phyloP scores from a whole-genome alignment of 148 eudicot genomes.

The Rheum nobile region DNA sequence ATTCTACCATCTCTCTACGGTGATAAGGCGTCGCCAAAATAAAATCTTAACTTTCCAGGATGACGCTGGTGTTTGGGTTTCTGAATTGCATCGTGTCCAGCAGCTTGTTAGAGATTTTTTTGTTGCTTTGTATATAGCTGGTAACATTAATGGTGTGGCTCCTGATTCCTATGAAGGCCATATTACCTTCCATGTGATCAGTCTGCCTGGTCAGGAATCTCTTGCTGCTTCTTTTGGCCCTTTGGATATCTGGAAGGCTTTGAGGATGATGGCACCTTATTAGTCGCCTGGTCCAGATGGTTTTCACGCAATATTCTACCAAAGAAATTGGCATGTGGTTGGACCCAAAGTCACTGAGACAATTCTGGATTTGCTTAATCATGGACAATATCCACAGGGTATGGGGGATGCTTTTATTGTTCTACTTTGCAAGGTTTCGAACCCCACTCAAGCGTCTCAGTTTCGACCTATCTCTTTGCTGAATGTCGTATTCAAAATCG shows the following conservation, averaged over 20 bases:
- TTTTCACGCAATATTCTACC: background rate
- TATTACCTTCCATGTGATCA: fast-evolving
- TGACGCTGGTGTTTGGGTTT: background rate
- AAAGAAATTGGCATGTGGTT: background rate
- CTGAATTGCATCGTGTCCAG: background rate
- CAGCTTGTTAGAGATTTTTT: background rate
- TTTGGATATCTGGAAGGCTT: background rate
- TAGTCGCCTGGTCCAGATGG: background rate
- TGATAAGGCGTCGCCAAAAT: background rate
- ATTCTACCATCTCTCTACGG: background rate
- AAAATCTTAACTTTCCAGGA: background rate
- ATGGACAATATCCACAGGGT: no score
- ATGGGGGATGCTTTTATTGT: no score
- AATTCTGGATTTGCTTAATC: background rate
- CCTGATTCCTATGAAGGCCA: background rate
- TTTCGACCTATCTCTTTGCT: background rate
- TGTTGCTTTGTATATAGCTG: background rate
- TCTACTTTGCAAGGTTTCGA: no score
- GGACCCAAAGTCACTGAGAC: background rate
- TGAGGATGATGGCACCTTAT: background rate
- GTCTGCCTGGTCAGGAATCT: background rate
- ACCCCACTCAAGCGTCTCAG: background rate
- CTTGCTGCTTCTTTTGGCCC: background rate
- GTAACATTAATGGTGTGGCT: background rate
- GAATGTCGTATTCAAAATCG: background rate